These are phyloP conservation scores for Aureobasidium sp. DNA, from an alignment of 2,329 filamentous ascomycete genomes.

Conservation along the genomic window DNA sequence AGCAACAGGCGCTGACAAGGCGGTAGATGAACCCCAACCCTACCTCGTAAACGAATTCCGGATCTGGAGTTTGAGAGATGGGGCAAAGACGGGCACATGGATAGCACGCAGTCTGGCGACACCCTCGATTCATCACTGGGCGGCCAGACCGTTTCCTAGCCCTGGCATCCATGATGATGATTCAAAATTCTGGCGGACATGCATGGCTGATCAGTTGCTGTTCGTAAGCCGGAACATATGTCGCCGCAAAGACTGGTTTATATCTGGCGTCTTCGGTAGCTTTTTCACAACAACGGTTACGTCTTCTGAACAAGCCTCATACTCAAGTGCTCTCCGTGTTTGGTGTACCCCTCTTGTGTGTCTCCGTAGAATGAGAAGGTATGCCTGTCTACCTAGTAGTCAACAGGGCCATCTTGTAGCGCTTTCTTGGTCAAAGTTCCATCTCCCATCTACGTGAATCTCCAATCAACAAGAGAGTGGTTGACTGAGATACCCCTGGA, in stretches of 20 bases:
- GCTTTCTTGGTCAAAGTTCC: neutral
- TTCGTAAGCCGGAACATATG: slow-evolving; percentile 10
- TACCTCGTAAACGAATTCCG: slow-evolving; percentile 46
- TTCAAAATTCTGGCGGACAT: slow-evolving; percentile 13
- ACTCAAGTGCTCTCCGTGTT: neutral
- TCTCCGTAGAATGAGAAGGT: neutral
- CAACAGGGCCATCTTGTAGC: neutral
- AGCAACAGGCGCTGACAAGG: slow-evolving; percentile 24
- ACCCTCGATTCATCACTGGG: slow-evolving; percentile 3
- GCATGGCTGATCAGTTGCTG: neutral
- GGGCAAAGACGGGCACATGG: slow-evolving; percentile 10
- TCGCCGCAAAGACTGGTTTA: slow-evolving; percentile 13
- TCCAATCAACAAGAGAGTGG: neutral
- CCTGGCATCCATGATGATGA: slow-evolving; percentile 13
- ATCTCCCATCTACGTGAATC: neutral
- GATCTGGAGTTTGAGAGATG: slow-evolving; percentile 13
- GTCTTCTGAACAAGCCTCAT: slow-evolving; percentile 1
- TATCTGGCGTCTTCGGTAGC: slow-evolving; percentile 15
- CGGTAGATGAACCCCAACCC: slow-evolving; percentile 80
- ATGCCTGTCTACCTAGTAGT: neutral
- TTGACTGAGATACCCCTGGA: neutral
- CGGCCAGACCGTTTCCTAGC: slow-evolving; percentile 10
- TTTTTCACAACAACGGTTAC: slow-evolving; percentile 14
- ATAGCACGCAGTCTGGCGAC: slow-evolving; percentile 11
- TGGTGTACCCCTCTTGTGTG: neutral